phyloP scores from a whole-genome alignment of 2,329 filamentous ascomycete species.

The Harringtonia aguacate region DNA sequence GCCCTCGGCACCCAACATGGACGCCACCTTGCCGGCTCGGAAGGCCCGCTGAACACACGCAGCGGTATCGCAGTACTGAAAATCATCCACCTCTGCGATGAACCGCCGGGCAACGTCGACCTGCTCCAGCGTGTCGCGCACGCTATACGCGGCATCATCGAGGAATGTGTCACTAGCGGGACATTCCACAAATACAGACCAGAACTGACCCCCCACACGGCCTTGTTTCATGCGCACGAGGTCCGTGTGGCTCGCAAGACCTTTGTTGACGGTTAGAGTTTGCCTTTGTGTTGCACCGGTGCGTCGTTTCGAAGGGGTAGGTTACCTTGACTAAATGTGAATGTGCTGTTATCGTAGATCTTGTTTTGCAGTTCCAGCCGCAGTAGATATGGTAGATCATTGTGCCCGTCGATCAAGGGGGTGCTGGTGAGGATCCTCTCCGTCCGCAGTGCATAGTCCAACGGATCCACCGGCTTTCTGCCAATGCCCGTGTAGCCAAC shows the following conservation, averaged over 20 bases:
- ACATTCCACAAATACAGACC: conserved; percentile 13
- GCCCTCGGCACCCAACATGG: conserved; percentile 27
- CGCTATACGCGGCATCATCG: too few relatives aligned
- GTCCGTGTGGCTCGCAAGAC: conserved; percentile 14
- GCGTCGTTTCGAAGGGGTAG: too few relatives aligned
- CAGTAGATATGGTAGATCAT: conserved; percentile 19
- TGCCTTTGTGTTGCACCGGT: too few relatives aligned
- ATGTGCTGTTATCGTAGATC: conserved; percentile 12
- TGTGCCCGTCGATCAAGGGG: conserved; percentile 20
- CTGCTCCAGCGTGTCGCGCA: conserved; percentile 18
- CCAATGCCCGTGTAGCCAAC: too few relatives aligned
- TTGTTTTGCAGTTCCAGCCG: conserved; percentile 19
- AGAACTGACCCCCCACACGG: conserved; percentile 20
- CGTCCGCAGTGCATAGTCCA: not conserved
- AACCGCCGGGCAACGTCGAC: conserved; percentile 22
- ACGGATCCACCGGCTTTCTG: too few relatives aligned
- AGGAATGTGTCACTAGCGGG: too few relatives aligned
- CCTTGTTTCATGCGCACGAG: conserved; percentile 17
- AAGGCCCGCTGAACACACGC: conserved; percentile 19
- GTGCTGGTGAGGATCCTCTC: not conserved
- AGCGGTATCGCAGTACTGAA: conserved; percentile 16
- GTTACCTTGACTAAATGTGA: too few relatives aligned
- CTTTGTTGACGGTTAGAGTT: too few relatives aligned
- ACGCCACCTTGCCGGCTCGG: conserved; percentile 20
- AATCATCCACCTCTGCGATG: conserved; percentile 16